Base-by-base conservation (phyloP, 768 basidiomycete genomes). In the Collybia sordida region DNA sequence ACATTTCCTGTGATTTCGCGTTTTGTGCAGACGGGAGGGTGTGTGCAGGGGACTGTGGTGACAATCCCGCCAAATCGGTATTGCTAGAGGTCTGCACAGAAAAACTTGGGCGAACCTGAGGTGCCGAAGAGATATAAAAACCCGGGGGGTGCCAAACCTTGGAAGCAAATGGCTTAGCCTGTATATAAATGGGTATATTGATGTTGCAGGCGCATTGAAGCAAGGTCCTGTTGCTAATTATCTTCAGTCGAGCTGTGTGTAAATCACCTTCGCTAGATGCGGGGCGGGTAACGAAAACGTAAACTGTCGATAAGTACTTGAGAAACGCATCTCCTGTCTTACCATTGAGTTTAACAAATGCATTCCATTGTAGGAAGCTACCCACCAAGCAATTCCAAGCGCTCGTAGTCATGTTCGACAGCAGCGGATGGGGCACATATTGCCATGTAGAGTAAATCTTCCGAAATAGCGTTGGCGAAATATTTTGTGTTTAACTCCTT, bases 301-400 rank as follows among this genome's bases (percentile, higher is more conserved):
- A 88, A 50, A 85, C 72, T 9, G 90, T 86, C 6, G 83, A 75
- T 40, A 93, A 64, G 59, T 86, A 86, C 66, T 95, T 95, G 53
- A 95, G 70, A 63, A 89, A 90, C 19, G 90, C 81, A 66, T 94
- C 93, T 24, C 92, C 91, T 84, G 56, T 23, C 38, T 52, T 19
- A 22, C 37, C 19, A 11, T 28, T 50, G 28, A 59, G 56, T 43
- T 42, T 49, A n/a, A 24, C n/a, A n/a, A n/a, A n/a, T n/a, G 28
- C 17, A 45, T 17, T 27, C 18, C 50, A 36, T 36, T 27, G n/a
- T 35, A 47, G 11, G 40, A 18, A 47, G 47, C 5, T 41, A 52
- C 72, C 51, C 58, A 91, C 90, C 92, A 14, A 93, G 76, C 43
- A 93, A 73, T 64, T 93, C 93, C 40, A 93, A 69, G 28, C 92